phyloP scores from a whole-genome alignment of 2,329 filamentous ascomycete genomes.

The Metarhizium humberi region DNA sequence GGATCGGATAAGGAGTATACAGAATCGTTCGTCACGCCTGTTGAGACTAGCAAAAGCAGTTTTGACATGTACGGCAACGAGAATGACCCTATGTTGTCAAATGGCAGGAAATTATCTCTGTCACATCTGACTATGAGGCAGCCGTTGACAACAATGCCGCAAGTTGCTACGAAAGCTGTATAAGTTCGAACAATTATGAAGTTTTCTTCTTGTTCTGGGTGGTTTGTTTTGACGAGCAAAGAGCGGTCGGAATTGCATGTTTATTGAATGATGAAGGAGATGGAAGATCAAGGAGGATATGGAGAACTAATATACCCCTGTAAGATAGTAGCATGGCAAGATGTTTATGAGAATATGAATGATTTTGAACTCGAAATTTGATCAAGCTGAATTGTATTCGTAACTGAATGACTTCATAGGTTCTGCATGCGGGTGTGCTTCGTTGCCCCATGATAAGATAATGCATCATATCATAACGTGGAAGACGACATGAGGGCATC shows the following conservation, averaged over 20 bases:
- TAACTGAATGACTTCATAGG: neutral
- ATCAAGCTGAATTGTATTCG: neutral
- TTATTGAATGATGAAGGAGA: neutral
- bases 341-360: neutral
- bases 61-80: conserved; percentile 33
- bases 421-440: no score
- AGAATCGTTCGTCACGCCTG: conserved; percentile 43
- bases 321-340: neutral
- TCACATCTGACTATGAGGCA: conserved; percentile 45
- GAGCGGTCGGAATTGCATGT: neutral
- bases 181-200: conserved; percentile 1
- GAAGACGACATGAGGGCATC: no score
- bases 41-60: conserved; percentile 31
- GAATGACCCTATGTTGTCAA: conserved; percentile 35
- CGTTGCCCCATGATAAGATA: no score
- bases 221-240: neutral
- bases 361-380: neutral
- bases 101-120: conserved; percentile 55
- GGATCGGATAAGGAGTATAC: conserved; percentile 34
- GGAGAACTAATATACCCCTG: neutral
- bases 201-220: neutral
- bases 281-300: neutral
- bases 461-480: no score
- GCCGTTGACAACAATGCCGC: conserved; percentile 13
- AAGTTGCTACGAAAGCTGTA: conserved; percentile 15